Conservation (phyloP, 331 rosid species). For the Prunus yedoensis region DNA sequence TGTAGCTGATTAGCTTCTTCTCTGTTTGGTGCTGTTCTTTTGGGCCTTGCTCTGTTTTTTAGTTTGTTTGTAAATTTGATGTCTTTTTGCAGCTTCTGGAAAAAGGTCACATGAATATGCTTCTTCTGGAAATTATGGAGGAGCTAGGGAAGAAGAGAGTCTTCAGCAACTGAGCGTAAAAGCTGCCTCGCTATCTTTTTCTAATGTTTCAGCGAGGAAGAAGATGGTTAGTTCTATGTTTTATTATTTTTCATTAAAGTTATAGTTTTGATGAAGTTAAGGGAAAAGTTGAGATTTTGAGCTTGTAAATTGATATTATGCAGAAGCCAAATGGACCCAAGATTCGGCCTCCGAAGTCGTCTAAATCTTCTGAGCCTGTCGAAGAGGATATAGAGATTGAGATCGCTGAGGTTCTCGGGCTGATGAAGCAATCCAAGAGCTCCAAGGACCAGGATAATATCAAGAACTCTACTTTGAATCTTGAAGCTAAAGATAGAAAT, state of each 20-base stretch:
- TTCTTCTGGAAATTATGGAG: slow-evolving; percentile 39
- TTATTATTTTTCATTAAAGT: background rate
- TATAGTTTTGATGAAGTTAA: background rate
- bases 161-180: slow-evolving; percentile 38
- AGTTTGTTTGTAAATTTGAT: background rate
- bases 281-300: background rate
- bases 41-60: background rate
- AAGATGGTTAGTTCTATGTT: slow-evolving; percentile 39
- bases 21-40: slow-evolving; percentile 4
- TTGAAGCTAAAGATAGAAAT: slow-evolving; percentile 24
- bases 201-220: slow-evolving; percentile 34
- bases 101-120: slow-evolving; percentile 51
- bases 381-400: slow-evolving; percentile 62
- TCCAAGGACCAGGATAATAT: slow-evolving; percentile 1
- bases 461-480: slow-evolving; percentile 21
- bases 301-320: slow-evolving; percentile 21
- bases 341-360: slow-evolving; percentile 25
- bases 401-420: slow-evolving; percentile 74
- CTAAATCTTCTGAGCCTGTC: slow-evolving; percentile 30
- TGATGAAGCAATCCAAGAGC: slow-evolving; percentile 41
- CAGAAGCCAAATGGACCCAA: slow-evolving; percentile 44
- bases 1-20: background rate
- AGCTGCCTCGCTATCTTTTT: slow-evolving; percentile 36
- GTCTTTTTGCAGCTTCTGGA: slow-evolving; percentile 45
- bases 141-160: slow-evolving; percentile 37